These are phyloP conservation scores for Neurospora sp. DNA, from an alignment of 495 filamentous ascomycete genomes.

Conservation along the genomic window DNA sequence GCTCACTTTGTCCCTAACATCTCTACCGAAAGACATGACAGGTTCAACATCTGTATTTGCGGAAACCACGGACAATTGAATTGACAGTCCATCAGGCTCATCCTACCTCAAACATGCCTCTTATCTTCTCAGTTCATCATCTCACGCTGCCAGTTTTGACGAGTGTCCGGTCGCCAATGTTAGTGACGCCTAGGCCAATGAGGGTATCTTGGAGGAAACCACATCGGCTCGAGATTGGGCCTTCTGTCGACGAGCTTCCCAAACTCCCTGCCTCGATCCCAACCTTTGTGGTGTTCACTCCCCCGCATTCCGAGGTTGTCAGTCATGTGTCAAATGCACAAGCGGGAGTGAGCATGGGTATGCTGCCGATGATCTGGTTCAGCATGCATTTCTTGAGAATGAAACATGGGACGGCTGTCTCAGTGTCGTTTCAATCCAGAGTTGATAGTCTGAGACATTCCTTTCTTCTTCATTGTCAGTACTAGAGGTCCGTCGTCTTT, in stretches of 20 bases:
- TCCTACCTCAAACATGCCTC: not conserved
- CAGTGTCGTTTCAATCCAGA: not conserved
- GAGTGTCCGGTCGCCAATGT: not conserved
- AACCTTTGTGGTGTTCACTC: not conserved
- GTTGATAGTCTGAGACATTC: not conserved
- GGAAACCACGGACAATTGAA: not conserved
- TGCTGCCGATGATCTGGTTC: not conserved
- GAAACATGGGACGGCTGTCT: not conserved
- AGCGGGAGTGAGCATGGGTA: not conserved
- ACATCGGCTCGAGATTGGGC: no score
- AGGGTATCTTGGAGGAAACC: not conserved
- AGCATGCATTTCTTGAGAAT: not conserved
- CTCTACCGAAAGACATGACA: not conserved
- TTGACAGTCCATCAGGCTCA: not conserved
- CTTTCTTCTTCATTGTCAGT: not conserved
- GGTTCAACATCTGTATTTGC: not conserved
- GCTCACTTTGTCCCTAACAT: not conserved
- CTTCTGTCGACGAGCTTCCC: no score
- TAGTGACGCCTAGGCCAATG: not conserved
- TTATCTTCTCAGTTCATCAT: not conserved
- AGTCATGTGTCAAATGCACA: not conserved
- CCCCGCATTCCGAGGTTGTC: not conserved
- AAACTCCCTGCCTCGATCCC: not conserved
- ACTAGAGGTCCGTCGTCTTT: not conserved
- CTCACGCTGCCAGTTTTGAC: not conserved